Evolutionary conservation across 805 yeast species (phyloP), one percentile per base, ranked within the genome.

Genomic region (Debaryomyces prosopidis): DNA sequence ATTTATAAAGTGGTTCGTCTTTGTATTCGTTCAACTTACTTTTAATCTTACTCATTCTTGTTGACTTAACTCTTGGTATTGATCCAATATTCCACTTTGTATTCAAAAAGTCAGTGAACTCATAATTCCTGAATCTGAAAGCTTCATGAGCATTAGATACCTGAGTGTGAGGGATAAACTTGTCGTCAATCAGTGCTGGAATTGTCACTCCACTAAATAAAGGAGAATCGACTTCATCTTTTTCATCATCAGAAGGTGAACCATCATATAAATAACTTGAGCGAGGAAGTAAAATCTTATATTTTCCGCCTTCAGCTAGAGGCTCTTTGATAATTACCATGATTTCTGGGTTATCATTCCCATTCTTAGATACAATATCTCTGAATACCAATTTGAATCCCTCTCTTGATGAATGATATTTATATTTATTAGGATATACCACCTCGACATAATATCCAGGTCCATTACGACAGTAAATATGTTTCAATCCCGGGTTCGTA

Each of bases 401-500:
- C 28, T 50, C 39, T 17, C 16, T 40, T 10, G 38, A 18, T 30
- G 33, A n/a, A 14, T 30, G 33, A 3, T 30, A n/a, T 3, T 14
- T 30, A 30, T 12, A n/a, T n/a, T 14, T 30, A 14, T 30, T 30
- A 20, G 17, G 28, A 28, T 33, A 26, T n/a, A 19, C 34, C 2
- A 76, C 52, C 41, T 74, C 73, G 12, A 84, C 79, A 52, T 75
- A 79, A 54, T 79, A 82, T 3, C 87, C 82, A 0, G 89, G 89
- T 0, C 81, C 87, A 51, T 73, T 71, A 27, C 86, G 66, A 43
- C 85, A 77, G 50, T 75, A 77, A 31, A 79, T 60, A 57, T 85
- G 89, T 49, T 77, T 74, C 15, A 70, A 62, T 17, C 81, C 82
- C 0, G 90, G 90, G 52, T 82, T 85, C 0, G 91, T 85, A 1